Base-by-base conservation (phyloP, 2,329 filamentous ascomycete species). In the Venturia nashicola region DNA sequence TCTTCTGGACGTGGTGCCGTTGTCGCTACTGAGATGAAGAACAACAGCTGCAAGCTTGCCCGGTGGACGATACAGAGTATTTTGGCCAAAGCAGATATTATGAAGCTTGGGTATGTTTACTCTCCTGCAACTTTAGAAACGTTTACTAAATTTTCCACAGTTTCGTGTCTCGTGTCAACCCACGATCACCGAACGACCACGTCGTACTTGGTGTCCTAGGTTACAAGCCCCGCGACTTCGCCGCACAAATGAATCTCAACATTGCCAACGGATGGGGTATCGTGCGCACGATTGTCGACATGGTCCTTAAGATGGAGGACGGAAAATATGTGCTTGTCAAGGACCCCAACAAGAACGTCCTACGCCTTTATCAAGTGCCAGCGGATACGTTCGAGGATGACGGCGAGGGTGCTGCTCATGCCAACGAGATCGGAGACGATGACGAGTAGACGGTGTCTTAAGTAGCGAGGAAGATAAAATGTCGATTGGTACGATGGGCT, bases 11-110 rank as follows among this genome's bases (percentile, higher is more conserved):
- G 94, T 72, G 94, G 94, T 86, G 94, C 94, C 65, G 93, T 99
- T 54, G 89, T 99, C 34, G 94, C 94, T 23, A 99, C 94, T 14
- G 94, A 99, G 82, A 99, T 99, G 94, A 99, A 99, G 90, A 99
- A 99, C 86, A 99, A 99, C 85, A 91, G 87, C 74, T 96, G 91
- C 88, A 99, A 99, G 83, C 87, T 99, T 67, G 94, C 94, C 65
- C 84, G 94, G 75, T 99, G 94, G 94, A 96, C 94, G 40, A 91
- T 93, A 54, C 94, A 99, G 82, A 90, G 89, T 73, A 97, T 99
- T 73, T 85, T 99, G 65, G 92, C 93, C 75, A 92, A 92, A 79
- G 92, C 94, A n/a, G 94, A 99, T 75, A 83, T 91, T 69, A 97
- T 99, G 91, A 99, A 97, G 83, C 86, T 99, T 76, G 94, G 91